phyloP scores from a whole-genome alignment of 495 filamentous ascomycete genomes.

The Neurospora sp. region DNA sequence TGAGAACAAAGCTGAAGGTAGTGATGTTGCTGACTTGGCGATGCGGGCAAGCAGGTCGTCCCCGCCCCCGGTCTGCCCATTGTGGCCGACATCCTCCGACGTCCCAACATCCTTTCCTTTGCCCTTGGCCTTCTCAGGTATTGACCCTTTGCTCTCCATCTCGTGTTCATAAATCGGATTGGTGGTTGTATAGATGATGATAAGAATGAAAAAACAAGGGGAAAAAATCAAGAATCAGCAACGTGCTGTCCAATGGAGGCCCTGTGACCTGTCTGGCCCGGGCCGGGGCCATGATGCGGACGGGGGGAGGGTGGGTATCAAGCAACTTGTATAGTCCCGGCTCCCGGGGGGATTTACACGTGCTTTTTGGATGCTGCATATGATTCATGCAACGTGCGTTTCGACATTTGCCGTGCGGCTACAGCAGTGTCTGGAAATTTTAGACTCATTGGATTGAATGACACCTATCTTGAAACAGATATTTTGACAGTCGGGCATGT shows the following conservation, averaged over 20 bases:
- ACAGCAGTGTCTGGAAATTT: background rate
- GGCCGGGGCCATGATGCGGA: background rate
- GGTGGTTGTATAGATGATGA: background rate
- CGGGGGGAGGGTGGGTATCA: background rate
- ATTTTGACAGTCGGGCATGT: background rate
- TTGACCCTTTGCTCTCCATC: background rate
- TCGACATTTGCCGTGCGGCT: background rate
- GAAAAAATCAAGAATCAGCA: background rate
- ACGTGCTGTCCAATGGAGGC: background rate
- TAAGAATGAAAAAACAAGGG: background rate
- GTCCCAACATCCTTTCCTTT: constrained; percentile 8
- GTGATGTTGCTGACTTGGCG: constrained; percentile 14
- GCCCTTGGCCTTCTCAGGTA: constrained; percentile 3
- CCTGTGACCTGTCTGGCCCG: background rate
- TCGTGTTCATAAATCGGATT: background rate
- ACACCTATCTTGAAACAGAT: background rate
- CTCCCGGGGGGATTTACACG: background rate
- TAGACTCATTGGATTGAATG: background rate
- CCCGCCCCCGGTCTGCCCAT: background rate
- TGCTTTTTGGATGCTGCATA: background rate
- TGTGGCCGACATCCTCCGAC: background rate
- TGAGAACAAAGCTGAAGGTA: constrained; percentile 15
- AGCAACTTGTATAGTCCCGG: background rate
- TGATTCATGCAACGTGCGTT: background rate
- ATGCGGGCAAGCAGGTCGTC: constrained; percentile 11